Base-by-base conservation (phyloP, 2,329 filamentous ascomycete species). In the Colletotrichum plurivorum region DNA sequence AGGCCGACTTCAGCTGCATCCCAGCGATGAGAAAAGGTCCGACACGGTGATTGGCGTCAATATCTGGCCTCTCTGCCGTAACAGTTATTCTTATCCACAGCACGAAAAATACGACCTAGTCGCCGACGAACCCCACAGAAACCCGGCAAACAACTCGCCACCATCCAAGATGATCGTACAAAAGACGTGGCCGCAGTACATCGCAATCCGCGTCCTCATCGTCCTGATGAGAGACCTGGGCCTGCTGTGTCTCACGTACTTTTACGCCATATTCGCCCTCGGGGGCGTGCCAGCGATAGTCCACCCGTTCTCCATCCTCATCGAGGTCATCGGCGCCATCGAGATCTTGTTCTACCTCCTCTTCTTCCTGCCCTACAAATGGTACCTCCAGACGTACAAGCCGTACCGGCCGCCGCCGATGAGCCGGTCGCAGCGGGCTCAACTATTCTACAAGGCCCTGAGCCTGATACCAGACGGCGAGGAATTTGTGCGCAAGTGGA, bases 401-500 rank as follows among this genome's bases (percentile, higher is more conserved):
- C 52, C 67, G 4, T 62, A 67, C 36, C 41, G 4, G 39, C 67
- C 62, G 7, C 63, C 57, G 0, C 67, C 27, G 1, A 56, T 66
- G 63, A 53, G 51, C 18, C 39, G 51, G 16, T 41, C 67, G 16
- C 63, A 69, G 20, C 67, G 62, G 5, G 51, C 63, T 8, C 67
- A 65, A 6, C 45, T 66, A 7, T 69, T 52, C 43, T 36, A 61
- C 36, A 69, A 69, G 18, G 25, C 43, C 2, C 25, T 68, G 54
- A 59, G 41, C 15, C 61, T 68, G 62, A 85, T 90, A 15, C 80
- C 84, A 1, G 84, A 90, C 73, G 81, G 83, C 0, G 84, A 86
- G 45, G 79, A 76, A 43, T 91, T 88, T 71, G 69, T 91, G 31
- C 79, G 76, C 58, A 84, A 83, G 71, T 92, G 89, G 89, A 90